Percentiles rank a stretch among this genome's conserved stretches.
These are phyloP conservation scores for Pichia insulana DNA, from an alignment of 805 yeast genomes.

Conservation along the genomic window DNA sequence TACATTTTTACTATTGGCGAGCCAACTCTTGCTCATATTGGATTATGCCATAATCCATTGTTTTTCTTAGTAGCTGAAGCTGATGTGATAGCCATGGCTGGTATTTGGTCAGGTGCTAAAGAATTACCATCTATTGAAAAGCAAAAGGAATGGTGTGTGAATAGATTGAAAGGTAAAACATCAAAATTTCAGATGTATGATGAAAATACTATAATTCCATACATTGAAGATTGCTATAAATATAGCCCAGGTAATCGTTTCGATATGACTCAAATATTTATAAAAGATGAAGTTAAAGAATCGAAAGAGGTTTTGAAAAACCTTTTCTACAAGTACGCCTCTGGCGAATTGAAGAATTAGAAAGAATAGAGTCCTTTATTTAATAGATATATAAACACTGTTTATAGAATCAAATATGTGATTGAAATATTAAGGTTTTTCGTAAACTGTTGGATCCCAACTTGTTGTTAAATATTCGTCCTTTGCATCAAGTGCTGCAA, in stretches of 20 bases:
- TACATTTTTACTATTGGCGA: conserved; percentile 32
- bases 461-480: conserved; percentile 21
- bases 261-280: conserved; percentile 5
- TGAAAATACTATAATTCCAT: conserved; percentile 11
- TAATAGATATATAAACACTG: no score
- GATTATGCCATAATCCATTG: conserved; percentile 33
- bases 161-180: conserved; percentile 10
- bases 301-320: conserved; percentile 8
- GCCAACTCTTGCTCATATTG: conserved; percentile 34
- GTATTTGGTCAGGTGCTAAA: conserved; percentile 40
- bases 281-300: conserved; percentile 2
- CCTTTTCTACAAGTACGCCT: conserved; percentile 11
- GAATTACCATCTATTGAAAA: conserved; percentile 29
- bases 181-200: conserved; percentile 13
- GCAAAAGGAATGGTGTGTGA: conserved; percentile 14
- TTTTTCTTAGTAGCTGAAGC: conserved; percentile 42
- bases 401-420: no score
- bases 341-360: conserved; percentile 2
- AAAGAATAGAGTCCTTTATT: no score
- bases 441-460: conserved; percentile 20
- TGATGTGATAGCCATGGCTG: conserved; percentile 42
- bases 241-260: conserved; percentile 10
- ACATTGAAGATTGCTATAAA: conserved; percentile 7
- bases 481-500: conserved; percentile 29
- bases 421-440: no score